Percentiles rank a stretch among this genome's conserved stretches.
These are phyloP conservation scores for Holtermanniella nyarrowii DNA, from an alignment of 768 basidiomycete genomes.

Conservation along the genomic window DNA sequence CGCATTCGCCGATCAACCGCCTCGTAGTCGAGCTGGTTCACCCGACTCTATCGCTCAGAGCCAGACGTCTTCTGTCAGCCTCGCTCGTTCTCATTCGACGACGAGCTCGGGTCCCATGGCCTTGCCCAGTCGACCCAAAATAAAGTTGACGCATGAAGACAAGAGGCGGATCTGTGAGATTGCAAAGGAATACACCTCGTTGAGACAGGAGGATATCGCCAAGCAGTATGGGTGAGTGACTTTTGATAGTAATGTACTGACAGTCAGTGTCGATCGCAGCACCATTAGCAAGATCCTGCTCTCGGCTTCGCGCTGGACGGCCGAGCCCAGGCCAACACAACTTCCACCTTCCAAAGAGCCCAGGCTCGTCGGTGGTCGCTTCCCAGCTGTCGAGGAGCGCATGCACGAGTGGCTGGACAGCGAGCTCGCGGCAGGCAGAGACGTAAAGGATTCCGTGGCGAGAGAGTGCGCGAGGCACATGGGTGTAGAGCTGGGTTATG, in stretches of 20 bases:
- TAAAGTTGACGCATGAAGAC: conserved; percentile 38
- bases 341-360: conserved; percentile 14
- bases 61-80: conserved; percentile 11
- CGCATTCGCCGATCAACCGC: conserved; percentile 1
- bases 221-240: conserved; percentile 32
- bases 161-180: conserved; percentile 37
- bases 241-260: conserved; percentile 1
- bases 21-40: conserved; percentile 20
- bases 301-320: conserved; percentile 33
- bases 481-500: conserved; percentile 31
- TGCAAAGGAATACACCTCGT: conserved; percentile 26
- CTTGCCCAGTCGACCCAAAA: conserved; percentile 24
- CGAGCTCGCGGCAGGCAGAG: conserved; percentile 28
- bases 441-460: conserved; percentile 31
- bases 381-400: conserved; percentile 35
- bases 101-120: conserved; percentile 3
- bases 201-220: conserved; percentile 39
- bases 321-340: conserved; percentile 5
- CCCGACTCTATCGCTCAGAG: conserved; percentile 20
- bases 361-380: conserved; percentile 30
- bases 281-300: conserved; percentile 39
- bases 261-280: conserved; percentile 33
- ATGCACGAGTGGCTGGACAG: conserved; percentile 38
- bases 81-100: conserved; percentile 16
- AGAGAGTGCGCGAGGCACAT: conserved; percentile 35